Percentiles rank a stretch among this genome's conserved stretches.
Evolutionary conservation across 495 filamentous ascomycete species (phyloP).

Genomic region (Talaromyces wortmannii): DNA sequence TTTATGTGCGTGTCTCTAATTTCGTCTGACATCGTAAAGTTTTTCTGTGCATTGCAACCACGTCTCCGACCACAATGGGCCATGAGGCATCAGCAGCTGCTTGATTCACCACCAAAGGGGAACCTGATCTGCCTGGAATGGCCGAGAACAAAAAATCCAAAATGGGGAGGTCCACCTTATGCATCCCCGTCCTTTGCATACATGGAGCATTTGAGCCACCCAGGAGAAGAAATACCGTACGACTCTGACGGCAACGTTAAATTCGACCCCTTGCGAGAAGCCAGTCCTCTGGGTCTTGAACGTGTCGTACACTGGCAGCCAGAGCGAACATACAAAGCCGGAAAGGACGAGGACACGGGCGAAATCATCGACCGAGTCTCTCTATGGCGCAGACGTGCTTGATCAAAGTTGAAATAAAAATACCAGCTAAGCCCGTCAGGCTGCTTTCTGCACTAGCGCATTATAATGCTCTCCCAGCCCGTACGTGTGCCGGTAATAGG

Average conservation of each 20-base stretch:
- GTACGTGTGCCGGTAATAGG: slow-evolving; percentile 89
- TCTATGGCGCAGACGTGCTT: slow-evolving; percentile 26
- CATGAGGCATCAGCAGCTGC: slow-evolving; percentile 53
- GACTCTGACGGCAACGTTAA: slow-evolving; percentile 47
- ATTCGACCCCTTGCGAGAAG: slow-evolving; percentile 29
- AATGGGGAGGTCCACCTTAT: slow-evolving; percentile 63
- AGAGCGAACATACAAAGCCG: slow-evolving; percentile 57
- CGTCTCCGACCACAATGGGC: slow-evolving; percentile 64
- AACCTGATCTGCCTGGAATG: slow-evolving; percentile 75
- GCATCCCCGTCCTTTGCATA: slow-evolving; percentile 57
- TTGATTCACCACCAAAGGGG: slow-evolving; percentile 48
- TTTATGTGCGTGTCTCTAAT: no score
- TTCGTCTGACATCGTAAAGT: slow-evolving; percentile 35
- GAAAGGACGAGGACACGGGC: slow-evolving; percentile 22
- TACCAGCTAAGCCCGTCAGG: not conserved
- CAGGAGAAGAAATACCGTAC: slow-evolving; percentile 60
- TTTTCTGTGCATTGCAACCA: slow-evolving; percentile 71
- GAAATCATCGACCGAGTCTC: slow-evolving; percentile 29
- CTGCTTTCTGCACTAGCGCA: slow-evolving; percentile 43
- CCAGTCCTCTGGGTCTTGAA: slow-evolving; percentile 41
- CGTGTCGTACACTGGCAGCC: slow-evolving; percentile 61
- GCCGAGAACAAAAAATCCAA: slow-evolving; percentile 61
- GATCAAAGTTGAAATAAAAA: not conserved
- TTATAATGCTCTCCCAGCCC: slow-evolving; percentile 97
- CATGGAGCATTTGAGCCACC: slow-evolving; percentile 55